These are phyloP conservation scores for Aquanectria penicillioides DNA, from an alignment of 2,329 filamentous ascomycete genomes.

Conservation along the genomic window DNA sequence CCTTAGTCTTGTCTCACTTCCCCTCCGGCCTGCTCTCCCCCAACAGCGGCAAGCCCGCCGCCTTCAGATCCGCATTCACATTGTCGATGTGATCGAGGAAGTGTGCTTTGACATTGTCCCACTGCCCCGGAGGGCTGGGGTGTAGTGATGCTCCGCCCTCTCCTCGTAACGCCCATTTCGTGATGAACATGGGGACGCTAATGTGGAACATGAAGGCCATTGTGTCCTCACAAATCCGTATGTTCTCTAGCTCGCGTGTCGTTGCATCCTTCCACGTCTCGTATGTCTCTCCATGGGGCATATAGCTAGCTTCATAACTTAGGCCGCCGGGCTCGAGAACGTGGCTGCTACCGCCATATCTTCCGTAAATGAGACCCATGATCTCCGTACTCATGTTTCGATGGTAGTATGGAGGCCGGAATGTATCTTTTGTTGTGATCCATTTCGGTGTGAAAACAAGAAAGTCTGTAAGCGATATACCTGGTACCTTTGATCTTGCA, in stretches of 20 bases:
- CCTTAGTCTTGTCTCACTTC: not conserved
- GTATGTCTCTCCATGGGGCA: slow-evolving; percentile 40
- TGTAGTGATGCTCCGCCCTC: slow-evolving; percentile 31
- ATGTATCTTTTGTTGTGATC: slow-evolving; percentile 69
- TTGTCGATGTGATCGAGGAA: slow-evolving; percentile 42
- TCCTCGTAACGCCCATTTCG: slow-evolving; percentile 68
- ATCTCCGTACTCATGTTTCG: slow-evolving; percentile 67
- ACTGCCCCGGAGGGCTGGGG: slow-evolving; percentile 27
- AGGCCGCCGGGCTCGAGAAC: slow-evolving; percentile 21
- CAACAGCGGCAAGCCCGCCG: slow-evolving; percentile 22
- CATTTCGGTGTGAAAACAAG: slow-evolving; percentile 74
- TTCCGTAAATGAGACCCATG: slow-evolving; percentile 59
- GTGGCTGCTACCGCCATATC: slow-evolving; percentile 37
- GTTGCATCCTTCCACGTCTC: slow-evolving; percentile 60
- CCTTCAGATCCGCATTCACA: slow-evolving; percentile 36
- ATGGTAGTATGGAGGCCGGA: slow-evolving; percentile 73
- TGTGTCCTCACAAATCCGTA: slow-evolving; percentile 66
- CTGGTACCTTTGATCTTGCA: slow-evolving; percentile 61
- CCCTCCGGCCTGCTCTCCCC: not conserved
- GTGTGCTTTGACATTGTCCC: slow-evolving; percentile 38
- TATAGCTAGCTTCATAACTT: not conserved
- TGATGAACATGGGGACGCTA: slow-evolving; percentile 74
- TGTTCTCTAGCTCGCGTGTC: slow-evolving; percentile 60
- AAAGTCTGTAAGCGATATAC: slow-evolving; percentile 69
- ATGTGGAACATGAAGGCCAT: slow-evolving; percentile 76